Evolutionary conservation across 108 stramenopile species (phyloP).

Genomic region (Cafeteria roenbergensis): DNA sequence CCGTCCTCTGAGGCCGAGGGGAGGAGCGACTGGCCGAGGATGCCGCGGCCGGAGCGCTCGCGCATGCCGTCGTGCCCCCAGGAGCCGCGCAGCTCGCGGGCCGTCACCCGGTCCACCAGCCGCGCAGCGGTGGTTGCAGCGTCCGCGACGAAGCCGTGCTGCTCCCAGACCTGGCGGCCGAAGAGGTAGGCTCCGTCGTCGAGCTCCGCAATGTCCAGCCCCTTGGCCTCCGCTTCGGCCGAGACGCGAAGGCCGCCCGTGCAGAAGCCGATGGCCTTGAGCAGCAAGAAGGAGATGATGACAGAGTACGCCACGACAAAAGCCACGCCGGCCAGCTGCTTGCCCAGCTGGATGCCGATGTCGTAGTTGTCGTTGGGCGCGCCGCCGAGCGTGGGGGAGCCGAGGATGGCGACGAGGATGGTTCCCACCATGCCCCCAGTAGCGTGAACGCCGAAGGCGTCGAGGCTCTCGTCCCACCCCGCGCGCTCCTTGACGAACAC

Average conservation of each 20-base stretch:
- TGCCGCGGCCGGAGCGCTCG: too few species aligned
- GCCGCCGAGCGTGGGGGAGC: neutral
- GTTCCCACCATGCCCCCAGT: conserved; percentile 4
- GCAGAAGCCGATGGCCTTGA: neutral
- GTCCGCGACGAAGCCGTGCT: neutral
- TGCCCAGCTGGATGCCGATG: neutral
- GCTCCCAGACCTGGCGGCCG: neutral
- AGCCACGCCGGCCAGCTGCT: neutral
- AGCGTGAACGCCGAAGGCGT: conserved; percentile 13
- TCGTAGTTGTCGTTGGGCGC: neutral
- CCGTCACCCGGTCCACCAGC: neutral
- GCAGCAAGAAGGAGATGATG: neutral
- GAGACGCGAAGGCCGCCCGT: neutral
- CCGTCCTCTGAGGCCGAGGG: too few species aligned
- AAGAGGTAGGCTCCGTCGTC: neutral
- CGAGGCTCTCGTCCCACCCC: conserved; percentile 9
- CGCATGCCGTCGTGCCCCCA: too few species aligned
- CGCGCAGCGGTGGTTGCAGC: neutral
- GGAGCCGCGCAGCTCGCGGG: too few species aligned
- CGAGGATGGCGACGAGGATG: conserved; percentile 2
- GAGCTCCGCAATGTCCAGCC: neutral
- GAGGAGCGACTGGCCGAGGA: too few species aligned
- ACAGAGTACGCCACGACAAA: neutral
- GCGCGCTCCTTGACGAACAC: neutral
- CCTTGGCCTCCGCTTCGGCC: neutral